Conservation (phyloP, 305 asterid genomes). For the Caryopteris hybrid region DNA sequence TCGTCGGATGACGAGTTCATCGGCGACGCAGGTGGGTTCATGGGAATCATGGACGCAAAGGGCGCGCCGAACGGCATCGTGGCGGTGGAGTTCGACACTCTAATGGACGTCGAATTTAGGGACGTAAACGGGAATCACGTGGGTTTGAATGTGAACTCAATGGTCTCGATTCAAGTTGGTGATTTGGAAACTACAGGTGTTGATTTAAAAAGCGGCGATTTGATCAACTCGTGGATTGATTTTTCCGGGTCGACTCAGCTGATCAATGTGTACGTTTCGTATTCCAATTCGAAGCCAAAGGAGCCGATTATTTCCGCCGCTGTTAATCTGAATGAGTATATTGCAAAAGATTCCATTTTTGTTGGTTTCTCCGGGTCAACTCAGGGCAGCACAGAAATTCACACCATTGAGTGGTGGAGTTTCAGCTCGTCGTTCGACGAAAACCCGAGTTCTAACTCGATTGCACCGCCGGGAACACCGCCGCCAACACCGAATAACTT, state of each 20-base stretch:
- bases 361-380: slow-evolving; percentile 92
- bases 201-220: slow-evolving; percentile 69
- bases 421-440: slow-evolving; percentile 66
- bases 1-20: slow-evolving; percentile 54
- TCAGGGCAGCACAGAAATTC: slow-evolving; percentile 93
- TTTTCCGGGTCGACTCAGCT: slow-evolving; percentile 56
- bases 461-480: slow-evolving; percentile 5
- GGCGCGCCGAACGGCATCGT: slow-evolving; percentile 47
- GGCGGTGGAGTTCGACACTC: slow-evolving; percentile 86
- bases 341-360: slow-evolving; percentile 49
- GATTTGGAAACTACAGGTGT: slow-evolving; percentile 48
- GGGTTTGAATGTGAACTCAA: slow-evolving; percentile 77
- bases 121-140: slow-evolving; percentile 90
- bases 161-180: slow-evolving; percentile 51
- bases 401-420: slow-evolving; percentile 86
- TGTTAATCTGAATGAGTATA: slow-evolving; percentile 43
- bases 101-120: slow-evolving; percentile 72
- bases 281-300: slow-evolving; percentile 59
- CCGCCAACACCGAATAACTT: slow-evolving; percentile 40
- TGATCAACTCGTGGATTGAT: slow-evolving; percentile 78
- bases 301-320: slow-evolving; percentile 54
- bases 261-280: slow-evolving; percentile 55
- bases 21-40: slow-evolving; percentile 78
- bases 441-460: slow-evolving; percentile 29
- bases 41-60: slow-evolving; percentile 49